These are phyloP conservation scores for Pezicula carpinea DNA, from an alignment of 2,329 filamentous ascomycete genomes.

Conservation along the genomic window DNA sequence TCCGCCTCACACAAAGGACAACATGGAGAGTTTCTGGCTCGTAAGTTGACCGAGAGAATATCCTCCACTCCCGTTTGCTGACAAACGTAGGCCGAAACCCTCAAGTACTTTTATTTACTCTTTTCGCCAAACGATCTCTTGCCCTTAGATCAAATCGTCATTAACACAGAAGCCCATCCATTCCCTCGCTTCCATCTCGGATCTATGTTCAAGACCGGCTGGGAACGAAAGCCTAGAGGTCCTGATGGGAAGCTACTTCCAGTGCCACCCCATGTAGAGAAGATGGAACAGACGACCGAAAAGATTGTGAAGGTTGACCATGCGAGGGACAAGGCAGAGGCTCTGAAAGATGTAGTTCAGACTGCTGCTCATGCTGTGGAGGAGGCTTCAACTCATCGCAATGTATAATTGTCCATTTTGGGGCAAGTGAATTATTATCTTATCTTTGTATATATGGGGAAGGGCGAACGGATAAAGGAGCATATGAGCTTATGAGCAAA, in stretches of 20 bases:
- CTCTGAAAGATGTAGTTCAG: neutral
- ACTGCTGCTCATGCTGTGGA: neutral
- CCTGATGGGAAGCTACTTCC: slow-evolving; percentile 27
- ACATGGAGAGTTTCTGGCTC: slow-evolving; percentile 99
- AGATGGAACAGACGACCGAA: slow-evolving; percentile 6
- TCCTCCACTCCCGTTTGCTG: neutral
- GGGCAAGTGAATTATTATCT: too few relatives aligned
- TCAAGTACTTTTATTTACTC: slow-evolving; percentile 96
- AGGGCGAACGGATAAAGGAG: too few relatives aligned
- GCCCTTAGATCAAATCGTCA: slow-evolving; percentile 79
- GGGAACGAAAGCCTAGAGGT: slow-evolving; percentile 64
- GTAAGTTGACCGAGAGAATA: slow-evolving; percentile 42
- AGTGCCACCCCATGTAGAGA: slow-evolving; percentile 12
- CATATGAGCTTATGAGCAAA: too few relatives aligned
- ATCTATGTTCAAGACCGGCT: slow-evolving; percentile 73
- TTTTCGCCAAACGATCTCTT: slow-evolving; percentile 82
- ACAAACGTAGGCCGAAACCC: slow-evolving; percentile 72
- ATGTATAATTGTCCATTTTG: too few relatives aligned
- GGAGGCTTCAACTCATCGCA: too few relatives aligned
- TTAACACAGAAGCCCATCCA: slow-evolving; percentile 94
- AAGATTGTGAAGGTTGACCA: slow-evolving; percentile 13
- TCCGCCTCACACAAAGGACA: slow-evolving; percentile 70
- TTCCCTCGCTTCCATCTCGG: slow-evolving; percentile 83
- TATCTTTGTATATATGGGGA: too few relatives aligned
- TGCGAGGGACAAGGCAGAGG: slow-evolving; percentile 7